Evolutionary conservation across 2,329 filamentous ascomycete species (phyloP).

Genomic region (Stagonosporopsis rhizophila): DNA sequence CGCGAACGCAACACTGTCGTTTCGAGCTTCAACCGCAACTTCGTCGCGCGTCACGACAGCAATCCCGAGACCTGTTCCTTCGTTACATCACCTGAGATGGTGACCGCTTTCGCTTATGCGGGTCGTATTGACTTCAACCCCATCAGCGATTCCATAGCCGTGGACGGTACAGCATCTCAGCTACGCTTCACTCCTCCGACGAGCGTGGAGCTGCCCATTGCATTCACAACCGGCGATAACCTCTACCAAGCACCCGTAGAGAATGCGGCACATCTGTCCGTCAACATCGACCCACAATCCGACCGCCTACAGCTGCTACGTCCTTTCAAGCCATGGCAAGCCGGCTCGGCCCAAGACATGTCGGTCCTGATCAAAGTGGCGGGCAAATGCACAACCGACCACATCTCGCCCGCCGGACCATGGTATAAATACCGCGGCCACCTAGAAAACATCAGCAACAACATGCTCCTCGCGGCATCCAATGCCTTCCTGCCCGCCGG

Average conservation of each 20-base stretch:
- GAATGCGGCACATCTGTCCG: slow-evolving; percentile 26
- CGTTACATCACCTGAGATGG: slow-evolving; percentile 57
- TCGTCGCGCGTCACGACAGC: slow-evolving; percentile 48
- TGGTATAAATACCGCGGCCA: slow-evolving; percentile 52
- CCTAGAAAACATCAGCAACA: too few species aligned
- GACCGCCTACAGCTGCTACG: slow-evolving; percentile 35
- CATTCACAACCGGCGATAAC: slow-evolving; percentile 33
- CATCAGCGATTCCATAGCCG: slow-evolving; percentile 31
- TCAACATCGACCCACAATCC: slow-evolving; percentile 36
- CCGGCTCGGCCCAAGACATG: slow-evolving; percentile 31
- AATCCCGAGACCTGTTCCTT: slow-evolving; percentile 58
- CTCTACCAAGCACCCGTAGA: slow-evolving; percentile 35
- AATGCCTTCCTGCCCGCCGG: too few species aligned
- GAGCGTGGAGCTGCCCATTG: slow-evolving; percentile 33
- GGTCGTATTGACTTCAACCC: slow-evolving; percentile 40
- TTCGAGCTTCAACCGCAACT: slow-evolving; percentile 50
- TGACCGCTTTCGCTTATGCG: slow-evolving; percentile 45
- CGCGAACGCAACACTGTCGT: slow-evolving; percentile 45
- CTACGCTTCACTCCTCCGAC: slow-evolving; percentile 40
- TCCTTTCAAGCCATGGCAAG: slow-evolving; percentile 33
- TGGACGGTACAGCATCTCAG: slow-evolving; percentile 5
- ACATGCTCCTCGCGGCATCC: too few species aligned
- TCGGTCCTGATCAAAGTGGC: slow-evolving; percentile 45
- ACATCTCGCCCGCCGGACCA: slow-evolving; percentile 50
- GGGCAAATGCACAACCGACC: slow-evolving; percentile 52